These are phyloP conservation scores for Saccharomyces hybrid DNA, from an alignment of 1,139 yeast species.

Conservation along the genomic window DNA sequence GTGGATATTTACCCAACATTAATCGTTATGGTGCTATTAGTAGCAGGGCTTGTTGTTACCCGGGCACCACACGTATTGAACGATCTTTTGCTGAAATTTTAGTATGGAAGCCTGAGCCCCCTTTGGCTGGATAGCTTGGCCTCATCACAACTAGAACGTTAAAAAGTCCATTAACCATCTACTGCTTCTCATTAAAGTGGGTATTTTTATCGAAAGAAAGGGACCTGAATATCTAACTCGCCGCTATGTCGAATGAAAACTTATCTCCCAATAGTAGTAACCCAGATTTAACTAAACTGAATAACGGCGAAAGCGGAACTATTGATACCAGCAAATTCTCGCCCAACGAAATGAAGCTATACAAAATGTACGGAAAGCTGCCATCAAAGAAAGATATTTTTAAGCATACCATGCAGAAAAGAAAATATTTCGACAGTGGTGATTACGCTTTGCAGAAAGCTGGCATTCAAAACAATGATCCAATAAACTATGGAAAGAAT, in stretches of 20 bases:
- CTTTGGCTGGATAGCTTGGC: not conserved
- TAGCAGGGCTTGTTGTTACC: not conserved
- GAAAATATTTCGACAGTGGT: slow-evolving; percentile 94
- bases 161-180: not conserved
- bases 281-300: slow-evolving; percentile 15
- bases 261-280: slow-evolving; percentile 28
- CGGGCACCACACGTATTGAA: not conserved
- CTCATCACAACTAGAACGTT: not conserved
- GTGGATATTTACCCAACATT: slow-evolving; percentile 19
- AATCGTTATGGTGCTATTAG: not conserved
- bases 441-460: slow-evolving; percentile 91
- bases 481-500: slow-evolving; percentile 20
- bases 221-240: not conserved
- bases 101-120: not conserved
- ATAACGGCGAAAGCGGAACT: slow-evolving; percentile 11
- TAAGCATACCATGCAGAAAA: slow-evolving; percentile 72
- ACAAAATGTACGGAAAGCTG: slow-evolving; percentile 77
- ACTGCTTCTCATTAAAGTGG: not conserved
- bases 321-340: slow-evolving; percentile 51
- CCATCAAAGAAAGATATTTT: slow-evolving; percentile 83
- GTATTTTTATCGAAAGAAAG: not conserved
- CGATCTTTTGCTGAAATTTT: not conserved
- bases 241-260: slow-evolving; percentile 8
- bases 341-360: slow-evolving; percentile 63
- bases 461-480: slow-evolving; percentile 26